These are phyloP conservation scores for Teratosphaeria viscida DNA, from an alignment of 2,329 filamentous ascomycete species.

Conservation along the genomic window DNA sequence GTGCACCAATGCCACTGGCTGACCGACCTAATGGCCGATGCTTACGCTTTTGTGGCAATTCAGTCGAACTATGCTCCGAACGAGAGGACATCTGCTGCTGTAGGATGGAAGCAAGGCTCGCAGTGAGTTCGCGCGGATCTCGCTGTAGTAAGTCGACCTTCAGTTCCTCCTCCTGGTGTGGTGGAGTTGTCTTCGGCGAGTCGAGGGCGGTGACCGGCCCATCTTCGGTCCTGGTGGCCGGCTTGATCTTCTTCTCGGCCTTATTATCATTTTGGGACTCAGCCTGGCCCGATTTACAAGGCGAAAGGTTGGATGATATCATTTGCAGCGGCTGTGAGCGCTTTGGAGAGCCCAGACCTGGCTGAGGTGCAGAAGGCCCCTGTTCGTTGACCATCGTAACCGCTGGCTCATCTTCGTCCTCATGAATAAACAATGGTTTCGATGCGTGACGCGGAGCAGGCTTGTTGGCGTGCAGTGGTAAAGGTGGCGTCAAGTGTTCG, in stretches of 20 bases:
- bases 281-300: slow-evolving; percentile 7
- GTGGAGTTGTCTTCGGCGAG: slow-evolving; percentile 3
- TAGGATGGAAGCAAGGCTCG: slow-evolving; percentile 15
- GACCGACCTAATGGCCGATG: slow-evolving; percentile 21
- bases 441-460: slow-evolving; percentile 1
- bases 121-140: slow-evolving; percentile 8
- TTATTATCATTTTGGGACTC: neutral
- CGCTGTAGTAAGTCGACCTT: neutral
- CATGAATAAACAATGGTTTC: slow-evolving; percentile 19
- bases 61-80: neutral
- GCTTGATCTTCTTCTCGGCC: neutral
- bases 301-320: slow-evolving; percentile 19
- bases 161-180: neutral
- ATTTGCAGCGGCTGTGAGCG: slow-evolving; percentile 15
- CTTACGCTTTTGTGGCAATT: slow-evolving; percentile 15
- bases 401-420: slow-evolving; percentile 13
- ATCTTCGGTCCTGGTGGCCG: neutral
- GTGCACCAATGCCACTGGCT: slow-evolving; percentile 16
- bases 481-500: slow-evolving; percentile 19
- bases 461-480: slow-evolving; percentile 14
- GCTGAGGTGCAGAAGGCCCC: neutral
- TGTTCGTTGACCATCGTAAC: neutral
- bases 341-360: neutral
- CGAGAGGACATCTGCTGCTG: slow-evolving; percentile 8
- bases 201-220: neutral